Conservation (phyloP, 306 rosid genomes). For the Quercus suber region DNA sequence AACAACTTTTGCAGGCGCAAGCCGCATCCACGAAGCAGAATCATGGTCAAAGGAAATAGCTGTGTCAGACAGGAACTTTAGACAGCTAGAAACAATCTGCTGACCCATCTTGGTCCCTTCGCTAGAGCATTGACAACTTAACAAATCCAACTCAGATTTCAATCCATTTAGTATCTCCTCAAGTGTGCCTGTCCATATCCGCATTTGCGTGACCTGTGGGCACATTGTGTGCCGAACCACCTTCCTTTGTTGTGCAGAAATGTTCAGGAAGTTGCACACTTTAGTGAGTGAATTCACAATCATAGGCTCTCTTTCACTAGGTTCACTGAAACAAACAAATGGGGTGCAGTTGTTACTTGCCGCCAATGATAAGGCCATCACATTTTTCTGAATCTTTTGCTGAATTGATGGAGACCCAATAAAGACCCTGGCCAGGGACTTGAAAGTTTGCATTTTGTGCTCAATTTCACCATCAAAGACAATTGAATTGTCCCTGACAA, state of each 20-base stretch:
- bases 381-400: conserved; percentile 29
- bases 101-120: conserved; percentile 46
- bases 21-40: conserved; percentile 79
- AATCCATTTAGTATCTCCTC: conserved; percentile 52
- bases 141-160: conserved; percentile 55
- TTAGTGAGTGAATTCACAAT: conserved; percentile 58
- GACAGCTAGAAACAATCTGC: conserved; percentile 71
- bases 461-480: conserved; percentile 42
- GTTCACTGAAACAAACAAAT: conserved; percentile 44
- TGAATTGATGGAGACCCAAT: conserved; percentile 61
- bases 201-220: conserved; percentile 74
- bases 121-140: conserved; percentile 29
- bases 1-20: conserved; percentile 40
- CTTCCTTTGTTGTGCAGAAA: conserved; percentile 85
- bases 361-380: conserved; percentile 9
- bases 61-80: conserved; percentile 48
- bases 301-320: conserved; percentile 62
- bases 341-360: conserved; percentile 22
- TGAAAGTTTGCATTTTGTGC: conserved; percentile 48
- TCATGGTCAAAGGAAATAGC: conserved; percentile 35
- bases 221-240: conserved; percentile 49
- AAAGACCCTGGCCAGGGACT: conserved; percentile 61
- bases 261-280: conserved; percentile 56
- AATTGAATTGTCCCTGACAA: conserved; percentile 44
- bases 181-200: conserved; percentile 61